Base-by-base conservation (phyloP, 257 asterid genomes). In the Knoxia roxburghii region DNA sequence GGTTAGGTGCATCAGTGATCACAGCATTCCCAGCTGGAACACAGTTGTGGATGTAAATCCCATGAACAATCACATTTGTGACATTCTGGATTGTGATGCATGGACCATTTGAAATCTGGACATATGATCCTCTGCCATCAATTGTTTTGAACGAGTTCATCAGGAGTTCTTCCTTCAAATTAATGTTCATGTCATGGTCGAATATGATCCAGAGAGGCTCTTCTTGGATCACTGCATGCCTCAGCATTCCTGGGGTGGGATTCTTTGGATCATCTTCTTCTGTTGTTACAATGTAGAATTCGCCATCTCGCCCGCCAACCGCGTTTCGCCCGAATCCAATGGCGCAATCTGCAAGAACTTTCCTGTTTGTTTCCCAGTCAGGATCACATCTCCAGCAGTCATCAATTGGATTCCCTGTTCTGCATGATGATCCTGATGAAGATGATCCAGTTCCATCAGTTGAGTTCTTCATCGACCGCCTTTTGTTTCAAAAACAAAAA, bases 161-260 rank as follows among this genome's bases (percentile, higher is more conserved):
- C 64, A 88, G 30, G 13, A 88, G 82, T 64, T 88, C 94, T 49
- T 88, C 82, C 0, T 72, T 32, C 0, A 88, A 73, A 0, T 20
- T 49, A 2, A 84, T 84, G 74, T 65, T 74, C 96, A 86, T 86
- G 67, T 86, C 90, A 7, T 30, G 81, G 15, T 76, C 78, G 35
- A 86, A 88, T 27, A 88, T 88, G 75, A 88, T 86, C 94, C 94
- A 88, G 1, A 88, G 77, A 0, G 96, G 94, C 53, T 78, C 93
- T 0, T 67, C 60, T 61, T 56, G 41, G 9, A 37, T 37, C 41
- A 37, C 91, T 0, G 84, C 93, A n/a, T 84, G 89, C 6, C 96
- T 23, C 6, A 86, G 86, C 86, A 78, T 88, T 6, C 96, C 93
- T 3, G 69, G 89, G 15, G 62, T 73, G 0, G 96, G 94, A 67